Evolutionary conservation across 345 rosid species (phyloP).

Genomic region (Citrus cavaleriei): DNA sequence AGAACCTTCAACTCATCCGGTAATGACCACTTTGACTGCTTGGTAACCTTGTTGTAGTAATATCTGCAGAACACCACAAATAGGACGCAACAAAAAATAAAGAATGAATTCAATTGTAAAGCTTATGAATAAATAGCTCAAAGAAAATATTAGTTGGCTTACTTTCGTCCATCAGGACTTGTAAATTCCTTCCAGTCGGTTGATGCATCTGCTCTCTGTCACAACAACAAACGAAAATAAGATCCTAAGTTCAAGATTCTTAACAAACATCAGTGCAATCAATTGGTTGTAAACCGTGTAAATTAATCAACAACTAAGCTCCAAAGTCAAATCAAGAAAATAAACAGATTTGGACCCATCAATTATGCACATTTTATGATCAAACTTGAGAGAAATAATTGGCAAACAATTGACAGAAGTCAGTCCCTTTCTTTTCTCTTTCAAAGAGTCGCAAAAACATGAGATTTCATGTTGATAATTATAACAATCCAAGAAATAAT

Average conservation of each 20-base stretch:
- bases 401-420: constrained; percentile 3
- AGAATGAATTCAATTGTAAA: background rate
- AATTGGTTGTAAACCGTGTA: background rate
- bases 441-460: background rate
- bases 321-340: background rate
- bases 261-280: background rate
- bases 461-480: constrained; percentile 5
- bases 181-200: constrained; percentile 99
- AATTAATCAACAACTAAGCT: background rate
- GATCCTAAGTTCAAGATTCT: background rate
- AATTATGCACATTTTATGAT: background rate
- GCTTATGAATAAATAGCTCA: background rate
- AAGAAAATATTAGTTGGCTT: constrained; percentile 14
- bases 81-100: background rate
- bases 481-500: constrained; percentile 21
- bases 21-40: constrained; percentile 93
- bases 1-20: constrained; percentile 93
- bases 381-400: background rate
- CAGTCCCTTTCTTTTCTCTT: background rate
- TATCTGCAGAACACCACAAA: constrained; percentile 49
- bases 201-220: constrained; percentile 96
- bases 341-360: background rate
- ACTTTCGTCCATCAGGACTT: constrained; percentile 87
- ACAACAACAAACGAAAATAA: constrained; percentile 16
- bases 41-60: constrained; percentile 90